Evolutionary conservation across 2,329 filamentous ascomycete species (phyloP).

Genomic region (Penicillium sp.): DNA sequence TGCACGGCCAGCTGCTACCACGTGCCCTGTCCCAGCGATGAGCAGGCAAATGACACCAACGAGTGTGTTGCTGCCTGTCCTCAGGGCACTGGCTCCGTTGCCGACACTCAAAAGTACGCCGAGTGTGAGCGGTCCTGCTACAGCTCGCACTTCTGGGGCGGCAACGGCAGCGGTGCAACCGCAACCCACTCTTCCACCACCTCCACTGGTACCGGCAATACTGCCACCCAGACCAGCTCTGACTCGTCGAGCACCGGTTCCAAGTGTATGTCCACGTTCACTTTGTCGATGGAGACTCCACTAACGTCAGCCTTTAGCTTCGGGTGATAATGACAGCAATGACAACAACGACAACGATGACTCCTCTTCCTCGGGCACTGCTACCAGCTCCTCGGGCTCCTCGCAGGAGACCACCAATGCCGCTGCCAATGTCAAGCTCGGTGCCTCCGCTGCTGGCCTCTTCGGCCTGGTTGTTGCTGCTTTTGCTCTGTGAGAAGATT

Average conservation of each 20-base stretch:
- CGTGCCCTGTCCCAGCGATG: constrained; percentile 51
- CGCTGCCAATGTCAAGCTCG: constrained; percentile 30
- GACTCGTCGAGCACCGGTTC: neutral
- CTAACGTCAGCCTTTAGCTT: constrained; percentile 10
- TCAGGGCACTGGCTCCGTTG: constrained; percentile 50
- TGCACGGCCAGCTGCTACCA: constrained; percentile 52
- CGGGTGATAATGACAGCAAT: constrained; percentile 11
- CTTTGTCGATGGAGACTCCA: neutral
- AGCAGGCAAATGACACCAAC: constrained; percentile 50
- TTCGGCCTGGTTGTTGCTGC: constrained; percentile 35
- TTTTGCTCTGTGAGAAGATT: constrained; percentile 33
- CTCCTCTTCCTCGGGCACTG: constrained; percentile 15
- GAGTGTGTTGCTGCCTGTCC: constrained; percentile 52
- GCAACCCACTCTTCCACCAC: constrained; percentile 20
- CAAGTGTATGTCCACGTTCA: constrained; percentile 8
- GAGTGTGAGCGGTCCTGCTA: constrained; percentile 51
- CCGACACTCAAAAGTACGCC: constrained; percentile 46
- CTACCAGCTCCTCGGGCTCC: constrained; percentile 9
- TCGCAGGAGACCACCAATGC: constrained; percentile 25
- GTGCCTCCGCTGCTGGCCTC: constrained; percentile 33
- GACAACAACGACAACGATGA: constrained; percentile 11
- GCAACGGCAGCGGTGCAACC: constrained; percentile 21
- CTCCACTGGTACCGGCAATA: constrained; percentile 20
- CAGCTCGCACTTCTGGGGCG: constrained; percentile 47
- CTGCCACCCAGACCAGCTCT: constrained; percentile 9